Percentiles rank a stretch among this genome's conserved stretches.
Evolutionary conservation across 345 rosid species (phyloP).

Genomic region (Hibiscus syriacus): DNA sequence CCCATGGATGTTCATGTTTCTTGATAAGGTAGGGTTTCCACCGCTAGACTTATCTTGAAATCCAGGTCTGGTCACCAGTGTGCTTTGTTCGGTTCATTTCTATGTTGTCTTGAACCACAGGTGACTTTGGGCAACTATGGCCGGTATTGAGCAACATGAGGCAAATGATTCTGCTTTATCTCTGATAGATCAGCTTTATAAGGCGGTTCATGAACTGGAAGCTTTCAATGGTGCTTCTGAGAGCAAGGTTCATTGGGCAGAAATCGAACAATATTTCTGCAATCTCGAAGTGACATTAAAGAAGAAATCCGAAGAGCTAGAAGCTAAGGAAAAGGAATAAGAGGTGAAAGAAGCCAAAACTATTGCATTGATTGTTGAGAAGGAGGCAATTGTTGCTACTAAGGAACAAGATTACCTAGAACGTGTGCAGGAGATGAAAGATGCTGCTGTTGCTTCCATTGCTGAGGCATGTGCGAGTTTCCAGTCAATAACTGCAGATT

Average conservation of each 20-base stretch:
- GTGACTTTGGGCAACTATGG: no score
- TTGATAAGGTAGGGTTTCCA: background rate
- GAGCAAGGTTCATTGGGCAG: slow-evolving; percentile 36
- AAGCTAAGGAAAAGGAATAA: slow-evolving; percentile 41
- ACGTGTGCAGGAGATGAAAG: slow-evolving; percentile 52
- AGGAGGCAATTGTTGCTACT: no score
- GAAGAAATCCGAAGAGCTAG: no score
- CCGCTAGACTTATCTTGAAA: background rate
- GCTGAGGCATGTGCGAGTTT: slow-evolving; percentile 28
- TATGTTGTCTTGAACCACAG: no score
- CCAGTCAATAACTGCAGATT: slow-evolving; percentile 20
- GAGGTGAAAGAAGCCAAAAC: slow-evolving; percentile 33
- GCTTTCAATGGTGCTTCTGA: slow-evolving; percentile 20
- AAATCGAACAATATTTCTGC: slow-evolving; percentile 43
- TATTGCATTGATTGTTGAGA: no score
- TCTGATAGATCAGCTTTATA: no score
- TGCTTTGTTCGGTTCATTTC: no score
- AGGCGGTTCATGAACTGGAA: slow-evolving; percentile 37
- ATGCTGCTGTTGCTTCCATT: slow-evolving; percentile 51
- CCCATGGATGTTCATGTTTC: background rate
- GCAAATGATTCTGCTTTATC: slow-evolving; percentile 22
- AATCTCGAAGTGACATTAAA: slow-evolving; percentile 32
- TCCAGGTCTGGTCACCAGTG: background rate
- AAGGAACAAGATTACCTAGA: no score
- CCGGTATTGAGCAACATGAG: slow-evolving; percentile 14